Base-by-base conservation (phyloP, 139 green algal genomes). In the Eudorina sp. region DNA sequence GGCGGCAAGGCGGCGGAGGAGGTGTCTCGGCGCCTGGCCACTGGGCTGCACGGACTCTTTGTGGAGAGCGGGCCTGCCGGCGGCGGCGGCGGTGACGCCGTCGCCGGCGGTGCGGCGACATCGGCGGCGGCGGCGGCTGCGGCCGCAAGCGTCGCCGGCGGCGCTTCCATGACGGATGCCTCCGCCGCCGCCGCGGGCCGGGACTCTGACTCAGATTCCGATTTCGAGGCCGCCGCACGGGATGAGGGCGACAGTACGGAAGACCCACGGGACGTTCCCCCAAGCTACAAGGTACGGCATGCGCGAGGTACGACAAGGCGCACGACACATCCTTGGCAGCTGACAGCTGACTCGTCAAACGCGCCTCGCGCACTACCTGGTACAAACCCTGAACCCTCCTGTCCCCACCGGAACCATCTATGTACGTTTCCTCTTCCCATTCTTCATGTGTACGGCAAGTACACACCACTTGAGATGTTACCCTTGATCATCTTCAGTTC, bases 201-300 rank as follows among this genome's bases (percentile, higher is more conserved):
- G 18, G 79, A 45, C 14, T 64, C 51, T 8, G 64, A 66, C 40
- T 62, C 51, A 1, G 83, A 85, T 9, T 69, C 69, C 0, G 86
- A 90, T 16, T 83, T 88, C 8, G 64, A 90, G 53, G 48, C 68
- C 7, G 64, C 87, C 16, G 76, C 64, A 3, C 46, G 80, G 0
- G 81, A 87, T 1, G 60, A 75, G 8, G 76, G 45, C 23, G 86
- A 60, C 51, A n/a, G 2, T 4, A 5, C 60, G 0, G 69, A 77
- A 25, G 90, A 93, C 55, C 73, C 64, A 4, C 60, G 90, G 21
- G 81, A 73, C 60, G 53, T 93, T 53, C 90, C 90, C 19, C 90
- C 90, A 13, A 91, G 90, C 76, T 85, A 86, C 86, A 93, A 93
- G 86, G 90, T 91, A 43, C 31, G 11, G 29, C 46, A 53, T 51